phyloP scores from a whole-genome alignment of 202 grass and related monocot genomes.

The Digitaria exilis region DNA sequence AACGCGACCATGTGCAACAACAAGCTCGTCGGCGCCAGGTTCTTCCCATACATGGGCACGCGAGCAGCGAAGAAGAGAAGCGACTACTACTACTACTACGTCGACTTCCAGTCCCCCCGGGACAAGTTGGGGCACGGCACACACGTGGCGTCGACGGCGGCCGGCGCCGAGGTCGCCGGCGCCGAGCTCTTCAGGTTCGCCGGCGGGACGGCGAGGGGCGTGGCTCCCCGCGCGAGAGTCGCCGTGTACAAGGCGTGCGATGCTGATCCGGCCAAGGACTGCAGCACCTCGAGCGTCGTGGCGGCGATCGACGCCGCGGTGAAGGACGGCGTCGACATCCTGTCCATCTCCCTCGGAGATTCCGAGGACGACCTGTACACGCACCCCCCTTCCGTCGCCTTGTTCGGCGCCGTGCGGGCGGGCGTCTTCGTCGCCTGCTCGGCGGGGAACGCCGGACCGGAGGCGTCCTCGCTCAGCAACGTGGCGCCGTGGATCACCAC shows the following conservation, averaged over 20 bases:
- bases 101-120: constrained; percentile 28
- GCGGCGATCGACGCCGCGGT: constrained; percentile 56
- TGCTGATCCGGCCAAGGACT: accelerated
- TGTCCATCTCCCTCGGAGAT: constrained; percentile 48
- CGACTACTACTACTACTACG: too few relatives aligned
- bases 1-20: constrained; percentile 54
- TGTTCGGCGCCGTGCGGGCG: constrained; percentile 37
- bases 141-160: constrained; percentile 51
- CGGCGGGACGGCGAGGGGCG: constrained; percentile 34
- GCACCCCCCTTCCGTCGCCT: constrained; percentile 29
- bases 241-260: constrained; percentile 59
- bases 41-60: too few relatives aligned
- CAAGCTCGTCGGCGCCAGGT: constrained; percentile 60
- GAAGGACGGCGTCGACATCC: constrained; percentile 57
- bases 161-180: constrained; percentile 22
- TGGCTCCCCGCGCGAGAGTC: constrained; percentile 49
- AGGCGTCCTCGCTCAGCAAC: constrained; percentile 3
- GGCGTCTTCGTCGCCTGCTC: constrained; percentile 53
- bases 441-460: constrained; percentile 40
- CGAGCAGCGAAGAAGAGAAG: too few relatives aligned
- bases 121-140: constrained; percentile 40
- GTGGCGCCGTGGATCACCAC: constrained; percentile 58
- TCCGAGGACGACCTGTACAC: background rate
- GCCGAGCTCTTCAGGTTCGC: constrained; percentile 32
- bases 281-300: background rate